Conservation (phyloP, 805 yeast genomes). For the Ogataea pini region DNA sequence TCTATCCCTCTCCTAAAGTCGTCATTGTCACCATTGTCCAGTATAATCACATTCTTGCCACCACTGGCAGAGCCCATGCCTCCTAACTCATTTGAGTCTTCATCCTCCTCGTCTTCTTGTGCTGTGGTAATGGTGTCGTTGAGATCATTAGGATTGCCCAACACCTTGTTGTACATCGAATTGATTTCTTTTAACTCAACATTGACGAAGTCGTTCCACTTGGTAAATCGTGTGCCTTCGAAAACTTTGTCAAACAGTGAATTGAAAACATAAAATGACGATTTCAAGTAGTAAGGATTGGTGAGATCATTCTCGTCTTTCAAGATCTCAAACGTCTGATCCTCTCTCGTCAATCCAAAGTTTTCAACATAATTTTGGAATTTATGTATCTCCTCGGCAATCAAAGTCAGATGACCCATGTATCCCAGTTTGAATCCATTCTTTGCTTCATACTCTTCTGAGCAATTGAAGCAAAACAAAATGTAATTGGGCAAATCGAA, state of each 20-base stretch:
- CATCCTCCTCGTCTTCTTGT: constrained; percentile 30
- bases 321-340: constrained; percentile 33
- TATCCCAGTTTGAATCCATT: constrained; percentile 53
- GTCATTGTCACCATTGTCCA: constrained; percentile 44
- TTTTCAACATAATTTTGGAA: constrained; percentile 41
- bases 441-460: constrained; percentile 34
- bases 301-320: constrained; percentile 30
- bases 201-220: constrained; percentile 53
- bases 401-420: constrained; percentile 58
- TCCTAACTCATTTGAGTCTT: constrained; percentile 9
- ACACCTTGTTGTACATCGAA: constrained; percentile 56
- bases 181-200: constrained; percentile 51
- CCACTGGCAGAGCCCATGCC: constrained; percentile 10
- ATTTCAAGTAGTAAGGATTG: constrained; percentile 33
- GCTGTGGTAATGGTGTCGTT: constrained; percentile 29
- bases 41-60: constrained; percentile 32
- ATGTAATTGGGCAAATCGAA: constrained; percentile 35
- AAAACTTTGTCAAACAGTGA: constrained; percentile 35
- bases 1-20: constrained; percentile 43
- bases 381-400: constrained; percentile 61
- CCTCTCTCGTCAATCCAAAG: constrained; percentile 36
- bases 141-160: constrained; percentile 46
- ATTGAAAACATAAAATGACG: constrained; percentile 35
- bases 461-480: constrained; percentile 31
- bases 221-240: constrained; percentile 25